Conservation (phyloP, 139 green algal species). For the Penium margaritaceum region DNA sequence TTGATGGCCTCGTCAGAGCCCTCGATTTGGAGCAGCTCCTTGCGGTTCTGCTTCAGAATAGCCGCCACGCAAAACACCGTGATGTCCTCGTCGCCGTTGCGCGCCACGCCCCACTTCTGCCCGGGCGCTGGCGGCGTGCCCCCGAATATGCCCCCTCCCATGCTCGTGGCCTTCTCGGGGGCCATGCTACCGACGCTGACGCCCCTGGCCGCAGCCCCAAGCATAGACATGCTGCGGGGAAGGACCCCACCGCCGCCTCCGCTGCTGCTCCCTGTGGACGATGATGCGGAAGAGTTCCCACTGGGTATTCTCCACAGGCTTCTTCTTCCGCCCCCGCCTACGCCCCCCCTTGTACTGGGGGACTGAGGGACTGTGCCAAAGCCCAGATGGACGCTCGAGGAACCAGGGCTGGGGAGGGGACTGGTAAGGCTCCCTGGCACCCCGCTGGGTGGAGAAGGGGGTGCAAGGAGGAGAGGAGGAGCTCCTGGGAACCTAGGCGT, state of each 20-base stretch:
- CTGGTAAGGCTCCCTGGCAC: no score
- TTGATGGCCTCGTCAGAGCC: slow-evolving; percentile 21
- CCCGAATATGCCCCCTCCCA: background rate
- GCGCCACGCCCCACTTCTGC: background rate
- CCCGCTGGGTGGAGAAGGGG: no score
- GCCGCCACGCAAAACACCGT: slow-evolving; percentile 29
- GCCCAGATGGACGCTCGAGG: no score
- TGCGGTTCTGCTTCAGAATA: slow-evolving; percentile 12
- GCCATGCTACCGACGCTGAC: no score
- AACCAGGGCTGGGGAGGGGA: no score
- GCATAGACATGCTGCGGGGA: background rate
- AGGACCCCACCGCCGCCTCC: background rate
- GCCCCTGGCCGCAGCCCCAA: background rate
- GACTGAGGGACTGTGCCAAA: no score
- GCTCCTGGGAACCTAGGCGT: no score
- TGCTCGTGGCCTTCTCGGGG: slow-evolving; percentile 1
- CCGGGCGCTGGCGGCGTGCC: background rate
- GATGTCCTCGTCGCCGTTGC: slow-evolving; percentile 16
- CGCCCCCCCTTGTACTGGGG: no score
- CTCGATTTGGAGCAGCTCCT: slow-evolving; percentile 13
- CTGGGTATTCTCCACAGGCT: no score
- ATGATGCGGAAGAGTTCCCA: slow-evolving; percentile 1
- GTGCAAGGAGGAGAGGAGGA: no score
- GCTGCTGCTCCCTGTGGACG: background rate
- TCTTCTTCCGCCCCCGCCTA: no score